These are phyloP conservation scores for Abortiporus biennis DNA, from an alignment of 1,284 basidiomycete genomes.

Conservation along the genomic window DNA sequence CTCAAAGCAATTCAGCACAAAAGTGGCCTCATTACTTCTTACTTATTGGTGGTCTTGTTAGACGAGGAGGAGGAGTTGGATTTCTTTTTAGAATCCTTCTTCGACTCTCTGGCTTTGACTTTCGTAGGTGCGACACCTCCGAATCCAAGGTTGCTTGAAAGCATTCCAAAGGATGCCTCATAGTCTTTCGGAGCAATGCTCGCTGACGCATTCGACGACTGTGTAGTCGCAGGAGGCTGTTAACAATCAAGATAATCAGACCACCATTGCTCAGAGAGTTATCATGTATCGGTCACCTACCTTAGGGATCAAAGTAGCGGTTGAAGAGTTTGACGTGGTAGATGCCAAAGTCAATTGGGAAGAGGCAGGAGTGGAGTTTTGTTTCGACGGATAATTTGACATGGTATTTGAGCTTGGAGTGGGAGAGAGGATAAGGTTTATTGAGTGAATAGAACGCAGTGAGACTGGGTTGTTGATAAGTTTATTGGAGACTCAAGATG, in stretches of 20 bases:
- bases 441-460: no score
- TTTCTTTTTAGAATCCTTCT: conserved; percentile 8
- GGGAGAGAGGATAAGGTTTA: background rate
- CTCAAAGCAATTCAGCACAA: no score
- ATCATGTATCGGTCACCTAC: background rate
- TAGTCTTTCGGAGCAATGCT: conserved; percentile 11
- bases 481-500: no score
- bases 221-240: no score
- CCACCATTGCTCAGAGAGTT: no score
- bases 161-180: conserved; percentile 14
- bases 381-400: background rate
- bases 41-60: no score
- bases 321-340: conserved; percentile 2
- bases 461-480: no score
- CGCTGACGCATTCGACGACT: background rate
- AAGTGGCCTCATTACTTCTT: no score
- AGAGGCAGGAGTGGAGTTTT: background rate
- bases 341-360: conserved; percentile 2
- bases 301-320: conserved; percentile 7
- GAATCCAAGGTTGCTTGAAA: conserved; percentile 17
- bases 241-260: no score
- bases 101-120: conserved; percentile 4
- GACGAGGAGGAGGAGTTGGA: no score
- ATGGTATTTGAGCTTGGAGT: background rate
- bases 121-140: conserved; percentile 6